Base-by-base conservation (phyloP, 345 rosid species). In the Chamaenerion angustifolium region DNA sequence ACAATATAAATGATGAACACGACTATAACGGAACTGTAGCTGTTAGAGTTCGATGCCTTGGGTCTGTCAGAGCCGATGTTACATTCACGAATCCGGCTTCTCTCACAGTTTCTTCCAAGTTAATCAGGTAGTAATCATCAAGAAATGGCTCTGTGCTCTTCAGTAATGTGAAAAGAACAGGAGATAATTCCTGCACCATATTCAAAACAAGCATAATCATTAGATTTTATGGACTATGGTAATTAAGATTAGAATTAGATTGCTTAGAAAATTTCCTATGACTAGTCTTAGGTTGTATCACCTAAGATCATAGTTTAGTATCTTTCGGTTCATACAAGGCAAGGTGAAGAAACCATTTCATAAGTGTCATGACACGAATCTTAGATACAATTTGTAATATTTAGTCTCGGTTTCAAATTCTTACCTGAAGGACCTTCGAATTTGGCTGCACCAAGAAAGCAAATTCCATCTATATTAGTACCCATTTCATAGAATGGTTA, bases 141-240 rank as follows among this genome's bases (percentile, higher is more conserved):
- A 80, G 46, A 60, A 58, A 75, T 48, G 88, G 88, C 31, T 81
- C 81, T 0, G 88, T 77, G 63, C 81, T 81, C 76, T 71, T 77
- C 69, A 77, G 16, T 47, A 75, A 56, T 16, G 79, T 73, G 52
- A 81, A 73, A 57, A 77, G 68, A 31, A 71, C 81, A 1, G 83
- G 81, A 45, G 88, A 61, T 54, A 81, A 35, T 50, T 73, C 79
- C 83, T 80, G 56, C 27, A 44, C 11, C 16, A 44, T 40, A 37
- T 13, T 10, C 21, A 42, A 35, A 56, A 21, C 40, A 48, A 35
- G 35, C 6, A 23, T 41, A 42, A 44, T 13, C 23, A 35, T n/a
- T n/a, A n/a, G n/a, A n/a, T n/a, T n/a, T n/a, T n/a, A n/a, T n/a
- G n/a, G n/a, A n/a, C n/a, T n/a, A n/a, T n/a, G n/a, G n/a, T n/a